Percentiles rank a stretch among this genome's conserved stretches.
phyloP scores from a whole-genome alignment of 1,284 basidiomycete genomes.

The Tausonia pullulans region DNA sequence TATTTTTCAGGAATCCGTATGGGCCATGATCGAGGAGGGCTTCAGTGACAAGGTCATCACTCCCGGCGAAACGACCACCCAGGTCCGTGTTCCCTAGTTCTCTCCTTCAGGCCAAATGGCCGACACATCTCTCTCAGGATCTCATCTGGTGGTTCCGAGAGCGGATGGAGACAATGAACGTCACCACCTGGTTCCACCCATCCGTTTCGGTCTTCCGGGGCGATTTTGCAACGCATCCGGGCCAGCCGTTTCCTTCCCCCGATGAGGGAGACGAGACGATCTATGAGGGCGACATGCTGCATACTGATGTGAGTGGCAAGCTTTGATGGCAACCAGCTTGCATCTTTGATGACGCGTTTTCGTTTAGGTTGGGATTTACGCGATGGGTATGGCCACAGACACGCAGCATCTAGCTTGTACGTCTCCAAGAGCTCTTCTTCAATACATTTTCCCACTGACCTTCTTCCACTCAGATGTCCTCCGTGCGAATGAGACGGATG shows the following conservation, averaged over 20 bases:
- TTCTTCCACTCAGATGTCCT: slow-evolving; percentile 41
- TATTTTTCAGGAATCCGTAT: slow-evolving; percentile 39
- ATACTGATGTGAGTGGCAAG: slow-evolving; percentile 35
- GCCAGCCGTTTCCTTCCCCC: slow-evolving; percentile 24
- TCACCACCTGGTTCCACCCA: slow-evolving; percentile 46
- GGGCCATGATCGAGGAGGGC: slow-evolving; percentile 46
- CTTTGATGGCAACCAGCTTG: no score
- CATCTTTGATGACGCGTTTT: neutral
- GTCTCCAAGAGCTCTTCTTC: neutral
- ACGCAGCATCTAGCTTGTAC: slow-evolving; percentile 41
- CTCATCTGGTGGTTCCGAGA: slow-evolving; percentile 48
- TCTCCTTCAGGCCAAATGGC: neutral
- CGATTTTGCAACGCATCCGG: slow-evolving; percentile 15
- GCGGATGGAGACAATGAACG: slow-evolving; percentile 41
- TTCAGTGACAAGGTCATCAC: slow-evolving; percentile 40
- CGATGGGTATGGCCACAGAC: slow-evolving; percentile 47
- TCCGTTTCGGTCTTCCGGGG: slow-evolving; percentile 42
- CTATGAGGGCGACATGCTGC: slow-evolving; percentile 42
- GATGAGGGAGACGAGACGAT: slow-evolving; percentile 39
- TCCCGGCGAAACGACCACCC: slow-evolving; percentile 41
- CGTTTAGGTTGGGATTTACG: slow-evolving; percentile 41
- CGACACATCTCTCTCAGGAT: slow-evolving; percentile 25
- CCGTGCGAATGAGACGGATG: slow-evolving; percentile 38
- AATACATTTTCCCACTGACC: neutral
- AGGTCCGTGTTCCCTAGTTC: slow-evolving; percentile 9